Evolutionary conservation across 2,329 filamentous ascomycete genomes (phyloP), one percentile per base, ranked within the genome.

Genomic region (Phaeosphaeriaceae sp.): DNA sequence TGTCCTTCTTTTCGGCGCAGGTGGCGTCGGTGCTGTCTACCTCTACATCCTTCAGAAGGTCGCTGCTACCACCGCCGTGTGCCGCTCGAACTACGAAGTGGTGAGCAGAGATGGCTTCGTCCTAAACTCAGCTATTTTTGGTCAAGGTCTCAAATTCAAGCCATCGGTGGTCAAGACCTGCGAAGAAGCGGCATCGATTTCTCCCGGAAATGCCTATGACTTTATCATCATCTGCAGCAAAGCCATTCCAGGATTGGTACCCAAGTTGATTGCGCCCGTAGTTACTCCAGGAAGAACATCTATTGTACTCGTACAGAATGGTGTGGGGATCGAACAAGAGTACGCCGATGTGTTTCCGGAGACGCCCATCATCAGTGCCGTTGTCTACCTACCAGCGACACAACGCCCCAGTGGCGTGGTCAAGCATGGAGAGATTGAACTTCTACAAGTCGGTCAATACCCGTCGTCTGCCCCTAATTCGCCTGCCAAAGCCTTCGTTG

Each of bases 261-360:
- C 77, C 15, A 68, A 77, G 5, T 61, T 76, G 22, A 79, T 84
- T 49, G 66, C 66, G 6, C 76, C 80, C 0, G 81, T 77, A 3
- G 72, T 84, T 2, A 71, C 69, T 1, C 68, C 71, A 10, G 63
- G 63, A 11, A 67, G 77, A 49, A 88, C 86, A 0, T 81, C 83
- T 0, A 84, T 89, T 43, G 85, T 86, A 8, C 81, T 89, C 0
- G 81, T 88, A 17, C 87, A 89, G 60, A 89, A 89, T 64, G 87
- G 87, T 0, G 83, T 89, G 40, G 82, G 80, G 0, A 88, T 88
- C 59, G 87, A 89, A 67, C 80, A 84, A 10, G 82, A 85, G 17
- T 88, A 87, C 52, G 66, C 74, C 0, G 63, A 69, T 0, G 72
- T 74, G 0, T 89, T 85, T 61, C 85, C 85, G 0, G 54, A 69